A percentile compares a stretch with the other conserved stretches of the same genome.
phyloP scores from a whole-genome alignment of 805 yeast species.

The Nakazawaea populi region DNA sequence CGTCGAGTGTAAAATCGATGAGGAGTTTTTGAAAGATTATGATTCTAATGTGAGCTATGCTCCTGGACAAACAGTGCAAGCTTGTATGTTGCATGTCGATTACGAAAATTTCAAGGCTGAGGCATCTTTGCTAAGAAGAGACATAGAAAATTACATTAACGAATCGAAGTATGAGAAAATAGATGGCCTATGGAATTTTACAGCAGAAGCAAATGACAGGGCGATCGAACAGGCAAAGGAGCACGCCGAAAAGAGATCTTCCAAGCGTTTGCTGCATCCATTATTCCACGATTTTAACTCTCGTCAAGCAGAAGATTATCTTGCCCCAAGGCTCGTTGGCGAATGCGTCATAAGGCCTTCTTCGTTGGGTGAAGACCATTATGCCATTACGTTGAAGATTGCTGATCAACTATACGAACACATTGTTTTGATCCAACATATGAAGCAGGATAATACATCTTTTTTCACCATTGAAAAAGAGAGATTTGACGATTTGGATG shows the following conservation, averaged over 20 bases:
- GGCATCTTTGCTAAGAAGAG: conserved; percentile 64
- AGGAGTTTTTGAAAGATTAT: conserved; percentile 35
- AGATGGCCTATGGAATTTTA: conserved; percentile 73
- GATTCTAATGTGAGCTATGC: conserved; percentile 32
- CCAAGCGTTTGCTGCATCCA: conserved; percentile 86
- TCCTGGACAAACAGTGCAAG: conserved; percentile 82
- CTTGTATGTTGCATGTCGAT: conserved; percentile 64
- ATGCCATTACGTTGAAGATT: conserved; percentile 95
- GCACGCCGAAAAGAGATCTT: conserved; percentile 59
- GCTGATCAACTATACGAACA: conserved; percentile 90
- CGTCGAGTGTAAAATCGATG: conserved; percentile 47
- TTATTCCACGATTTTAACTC: conserved; percentile 78
- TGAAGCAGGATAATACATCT: conserved; percentile 49
- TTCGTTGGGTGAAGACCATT: conserved; percentile 79
- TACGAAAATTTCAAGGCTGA: conserved; percentile 72
- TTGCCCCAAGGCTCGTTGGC: conserved; percentile 87
- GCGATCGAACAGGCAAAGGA: conserved; percentile 53
- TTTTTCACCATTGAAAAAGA: conserved; percentile 49
- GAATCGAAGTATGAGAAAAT: conserved; percentile 43
- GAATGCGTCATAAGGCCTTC: conserved; percentile 94
- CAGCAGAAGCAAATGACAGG: conserved; percentile 63
- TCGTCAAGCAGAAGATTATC: conserved; percentile 85
- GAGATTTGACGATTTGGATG: conserved; percentile 84
- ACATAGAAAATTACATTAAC: conserved; percentile 45
- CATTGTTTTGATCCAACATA: conserved; percentile 68